phyloP scores from a whole-genome alignment of 2,329 filamentous ascomycete species.

The Didymella sp. region DNA sequence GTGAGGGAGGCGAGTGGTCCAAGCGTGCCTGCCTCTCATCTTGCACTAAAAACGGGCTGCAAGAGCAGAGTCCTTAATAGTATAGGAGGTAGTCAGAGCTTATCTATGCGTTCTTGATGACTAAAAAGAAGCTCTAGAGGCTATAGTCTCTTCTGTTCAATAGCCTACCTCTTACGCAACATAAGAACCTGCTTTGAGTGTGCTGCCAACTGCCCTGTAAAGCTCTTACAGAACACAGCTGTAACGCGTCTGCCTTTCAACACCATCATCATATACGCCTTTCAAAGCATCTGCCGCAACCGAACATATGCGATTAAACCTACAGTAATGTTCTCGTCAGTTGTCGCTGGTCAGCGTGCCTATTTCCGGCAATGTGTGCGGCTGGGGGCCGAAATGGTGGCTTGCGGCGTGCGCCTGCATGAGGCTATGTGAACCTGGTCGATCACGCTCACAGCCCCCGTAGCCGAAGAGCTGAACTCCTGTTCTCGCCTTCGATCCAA shows the following conservation, averaged over 20 bases:
- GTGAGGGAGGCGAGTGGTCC: neutral
- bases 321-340: neutral
- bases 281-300: neutral
- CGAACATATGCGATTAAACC: neutral
- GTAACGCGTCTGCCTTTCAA: neutral
- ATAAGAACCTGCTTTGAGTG: too few relatives aligned
- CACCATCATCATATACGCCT: neutral
- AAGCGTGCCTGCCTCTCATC: neutral
- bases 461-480: slow-evolving; percentile 17
- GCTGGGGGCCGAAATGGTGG: slow-evolving; percentile 10
- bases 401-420: slow-evolving; percentile 11
- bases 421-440: slow-evolving; percentile 17
- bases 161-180: too few relatives aligned
- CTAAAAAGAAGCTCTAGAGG: too few relatives aligned
- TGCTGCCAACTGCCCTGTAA: neutral
- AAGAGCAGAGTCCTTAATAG: too few relatives aligned
- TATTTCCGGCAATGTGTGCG: slow-evolving; percentile 1
- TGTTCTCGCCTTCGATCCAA: neutral
- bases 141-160: too few relatives aligned
- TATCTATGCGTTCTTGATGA: too few relatives aligned
- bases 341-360: neutral
- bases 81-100: too few relatives aligned
- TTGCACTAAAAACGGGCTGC: too few relatives aligned
- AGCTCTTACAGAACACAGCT: neutral
- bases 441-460: slow-evolving; percentile 15